Evolutionary conservation across 108 stramenopile genomes (phyloP).

Genomic region (Skeletonema tropicum): DNA sequence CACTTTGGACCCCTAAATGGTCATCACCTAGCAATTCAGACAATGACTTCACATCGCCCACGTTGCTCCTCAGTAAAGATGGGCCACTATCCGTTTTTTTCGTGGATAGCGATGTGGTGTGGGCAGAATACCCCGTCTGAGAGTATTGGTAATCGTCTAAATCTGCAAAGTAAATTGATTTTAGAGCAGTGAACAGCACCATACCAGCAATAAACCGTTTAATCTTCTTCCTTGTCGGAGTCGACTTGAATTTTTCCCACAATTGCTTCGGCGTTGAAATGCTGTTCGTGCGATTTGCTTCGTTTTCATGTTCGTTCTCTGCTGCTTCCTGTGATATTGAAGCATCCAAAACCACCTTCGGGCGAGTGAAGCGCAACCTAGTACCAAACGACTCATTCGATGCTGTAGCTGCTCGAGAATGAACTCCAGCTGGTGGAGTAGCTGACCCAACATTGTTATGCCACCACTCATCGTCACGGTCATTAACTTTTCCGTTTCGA

Average conservation of each 20-base stretch:
- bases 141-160: slow-evolving; percentile 26
- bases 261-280: not conserved
- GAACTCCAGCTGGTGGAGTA: not conserved
- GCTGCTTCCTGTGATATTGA: slow-evolving; percentile 1
- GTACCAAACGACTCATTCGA: slow-evolving; percentile 12
- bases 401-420: not conserved
- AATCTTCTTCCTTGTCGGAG: slow-evolving; percentile 16
- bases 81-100: slow-evolving; percentile 8
- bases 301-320: slow-evolving; percentile 4
- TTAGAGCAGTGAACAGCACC: slow-evolving; percentile 14
- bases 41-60: not conserved
- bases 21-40: not conserved
- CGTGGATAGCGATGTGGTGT: not conserved
- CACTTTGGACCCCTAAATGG: not conserved
- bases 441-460: not conserved
- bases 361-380: not conserved
- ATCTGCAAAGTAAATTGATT: slow-evolving; percentile 33
- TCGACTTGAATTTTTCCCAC: slow-evolving; percentile 22
- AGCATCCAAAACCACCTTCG: not conserved
- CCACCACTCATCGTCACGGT: slow-evolving; percentile 37
- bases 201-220: slow-evolving; percentile 16
- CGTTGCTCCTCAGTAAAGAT: not conserved
- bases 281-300: slow-evolving; percentile 1
- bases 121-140: not conserved
- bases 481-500: slow-evolving; percentile 10